Percentiles rank a stretch among this genome's conserved stretches.
These are phyloP conservation scores for Boletus patriciae DNA, from an alignment of 768 basidiomycete species.

Conservation along the genomic window DNA sequence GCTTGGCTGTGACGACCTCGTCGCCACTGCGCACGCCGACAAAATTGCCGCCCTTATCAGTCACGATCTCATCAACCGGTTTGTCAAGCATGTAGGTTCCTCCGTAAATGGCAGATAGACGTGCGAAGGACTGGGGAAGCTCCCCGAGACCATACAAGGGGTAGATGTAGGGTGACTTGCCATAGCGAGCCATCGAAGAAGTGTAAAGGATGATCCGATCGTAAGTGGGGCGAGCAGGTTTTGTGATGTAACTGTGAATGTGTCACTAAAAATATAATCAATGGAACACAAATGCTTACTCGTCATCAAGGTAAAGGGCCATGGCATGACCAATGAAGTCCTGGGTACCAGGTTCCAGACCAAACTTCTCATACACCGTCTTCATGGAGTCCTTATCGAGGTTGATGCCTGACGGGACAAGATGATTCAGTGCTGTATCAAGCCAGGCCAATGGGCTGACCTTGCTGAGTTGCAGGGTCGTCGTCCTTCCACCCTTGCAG, in stretches of 20 bases:
- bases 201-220: conserved; percentile 97
- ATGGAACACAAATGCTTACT: conserved; percentile 52
- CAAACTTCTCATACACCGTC: conserved; percentile 94
- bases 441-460: conserved; percentile 41
- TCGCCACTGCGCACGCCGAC: conserved; percentile 85
- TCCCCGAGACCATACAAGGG: conserved; percentile 98
- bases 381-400: conserved; percentile 93
- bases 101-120: conserved; percentile 96
- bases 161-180: conserved; percentile 99
- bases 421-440: conserved; percentile 1
- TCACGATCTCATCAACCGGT: conserved; percentile 85
- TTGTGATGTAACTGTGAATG: conserved; percentile 77
- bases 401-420: conserved; percentile 60
- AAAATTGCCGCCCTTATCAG: conserved; percentile 83
- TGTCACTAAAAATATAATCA: conserved; percentile 8
- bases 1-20: conserved; percentile 95
- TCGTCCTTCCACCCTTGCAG: conserved; percentile 94
- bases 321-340: conserved; percentile 99
- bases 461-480: conserved; percentile 95
- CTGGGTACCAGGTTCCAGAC: conserved; percentile 94
- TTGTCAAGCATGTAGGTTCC: conserved; percentile 99
- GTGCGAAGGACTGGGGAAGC: conserved; percentile 97
- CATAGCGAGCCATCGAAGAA: conserved; percentile 97
- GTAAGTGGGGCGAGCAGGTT: conserved; percentile 86
- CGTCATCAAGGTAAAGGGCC: conserved; percentile 97